Conservation (phyloP, 2,329 filamentous ascomycete species). For the Lachnellula occidentalis region DNA sequence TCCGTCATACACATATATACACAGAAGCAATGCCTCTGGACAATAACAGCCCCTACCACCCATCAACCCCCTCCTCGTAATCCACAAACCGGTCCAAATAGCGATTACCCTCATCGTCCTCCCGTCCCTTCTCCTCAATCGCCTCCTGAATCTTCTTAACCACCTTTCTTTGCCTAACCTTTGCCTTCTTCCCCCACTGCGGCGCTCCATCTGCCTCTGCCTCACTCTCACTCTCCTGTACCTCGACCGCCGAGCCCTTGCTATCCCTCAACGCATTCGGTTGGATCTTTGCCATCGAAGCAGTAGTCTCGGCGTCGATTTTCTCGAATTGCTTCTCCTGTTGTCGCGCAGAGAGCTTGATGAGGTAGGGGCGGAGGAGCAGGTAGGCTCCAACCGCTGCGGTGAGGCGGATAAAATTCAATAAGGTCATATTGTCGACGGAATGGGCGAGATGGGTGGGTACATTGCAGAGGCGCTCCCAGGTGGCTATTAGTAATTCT, state of each 20-base stretch:
- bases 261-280: slow-evolving; percentile 58
- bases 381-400: slow-evolving; percentile 68
- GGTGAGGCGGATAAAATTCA: slow-evolving; percentile 63
- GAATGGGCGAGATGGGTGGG: slow-evolving; percentile 45
- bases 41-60: slow-evolving; percentile 16
- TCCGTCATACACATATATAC: not conserved
- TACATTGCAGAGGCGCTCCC: slow-evolving; percentile 26
- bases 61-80: slow-evolving; percentile 29
- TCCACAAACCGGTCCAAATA: slow-evolving; percentile 66
- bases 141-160: slow-evolving; percentile 60
- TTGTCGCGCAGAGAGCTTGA: slow-evolving; percentile 58
- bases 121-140: slow-evolving; percentile 49
- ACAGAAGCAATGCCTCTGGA: not conserved
- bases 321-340: slow-evolving; percentile 60
- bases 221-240: slow-evolving; percentile 48
- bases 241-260: slow-evolving; percentile 40
- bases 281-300: slow-evolving; percentile 47
- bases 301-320: slow-evolving; percentile 31
- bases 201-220: slow-evolving; percentile 39
- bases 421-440: slow-evolving; percentile 45
- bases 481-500: slow-evolving; percentile 3
- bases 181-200: slow-evolving; percentile 65
- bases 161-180: slow-evolving; percentile 62
- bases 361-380: slow-evolving; percentile 67
- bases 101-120: slow-evolving; percentile 68